A percentile compares a stretch with the other conserved stretches of the same genome.
Evolutionary conservation across 352 stramenopile species (phyloP).

Genomic region (Pythium sp.): DNA sequence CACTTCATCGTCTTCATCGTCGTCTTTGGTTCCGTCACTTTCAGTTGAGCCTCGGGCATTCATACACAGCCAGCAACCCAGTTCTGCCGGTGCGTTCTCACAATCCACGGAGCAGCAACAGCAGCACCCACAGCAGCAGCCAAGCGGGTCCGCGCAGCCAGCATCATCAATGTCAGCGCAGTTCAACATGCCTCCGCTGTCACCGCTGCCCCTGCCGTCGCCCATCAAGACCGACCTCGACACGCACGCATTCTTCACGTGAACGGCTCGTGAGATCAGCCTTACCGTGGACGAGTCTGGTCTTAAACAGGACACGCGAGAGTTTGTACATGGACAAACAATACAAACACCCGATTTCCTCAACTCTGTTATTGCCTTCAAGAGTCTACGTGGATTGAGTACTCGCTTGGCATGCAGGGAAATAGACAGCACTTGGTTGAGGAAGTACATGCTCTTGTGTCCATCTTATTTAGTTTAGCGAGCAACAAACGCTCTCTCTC

Average conservation of each 20-base stretch:
- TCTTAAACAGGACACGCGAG: no score
- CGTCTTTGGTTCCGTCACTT: conserved; percentile 22
- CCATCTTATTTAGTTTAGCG: background rate
- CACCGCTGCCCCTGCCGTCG: conserved; percentile 62
- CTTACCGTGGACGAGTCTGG: no score
- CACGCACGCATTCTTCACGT: conserved; percentile 85
- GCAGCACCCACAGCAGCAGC: background rate
- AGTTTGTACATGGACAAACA: no score
- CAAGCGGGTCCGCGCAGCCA: background rate
- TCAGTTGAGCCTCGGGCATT: conserved; percentile 29
- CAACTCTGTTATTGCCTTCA: no score
- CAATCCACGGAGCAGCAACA: no score
- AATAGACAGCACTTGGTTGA: no score
- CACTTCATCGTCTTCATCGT: conserved; percentile 10
- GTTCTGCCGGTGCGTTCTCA: background rate
- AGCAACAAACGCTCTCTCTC: background rate
- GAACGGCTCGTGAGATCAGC: conserved; percentile 13
- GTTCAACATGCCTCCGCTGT: conserved; percentile 20
- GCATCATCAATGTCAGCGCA: background rate
- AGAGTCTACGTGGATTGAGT: no score
- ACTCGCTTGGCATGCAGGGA: no score
- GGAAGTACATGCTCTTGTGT: background rate
- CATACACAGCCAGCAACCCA: conserved; percentile 10
- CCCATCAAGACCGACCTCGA: conserved; percentile 85
- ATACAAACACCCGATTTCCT: no score